Conservation (phyloP, 305 asterid genomes). For the Solanum hybrid region DNA sequence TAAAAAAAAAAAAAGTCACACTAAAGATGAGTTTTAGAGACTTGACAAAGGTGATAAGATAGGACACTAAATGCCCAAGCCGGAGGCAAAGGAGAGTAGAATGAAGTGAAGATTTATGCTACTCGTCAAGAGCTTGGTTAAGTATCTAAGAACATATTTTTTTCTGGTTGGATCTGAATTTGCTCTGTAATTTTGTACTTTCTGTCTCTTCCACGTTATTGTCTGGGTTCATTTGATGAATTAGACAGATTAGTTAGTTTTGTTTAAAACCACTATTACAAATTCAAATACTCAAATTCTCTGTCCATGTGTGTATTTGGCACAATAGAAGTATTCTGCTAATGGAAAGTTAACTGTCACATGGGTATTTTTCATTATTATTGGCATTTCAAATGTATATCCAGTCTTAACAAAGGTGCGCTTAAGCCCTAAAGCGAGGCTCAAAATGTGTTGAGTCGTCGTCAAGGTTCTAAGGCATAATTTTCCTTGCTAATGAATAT, state of each 20-base stretch:
- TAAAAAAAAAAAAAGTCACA: no score
- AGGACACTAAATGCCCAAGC: neutral
- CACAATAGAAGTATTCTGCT: neutral
- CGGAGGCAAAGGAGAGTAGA: neutral
- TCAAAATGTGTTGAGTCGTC: neutral
- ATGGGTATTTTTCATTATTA: neutral
- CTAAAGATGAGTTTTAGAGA: neutral
- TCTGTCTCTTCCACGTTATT: neutral
- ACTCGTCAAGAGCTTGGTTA: neutral
- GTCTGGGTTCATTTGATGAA: neutral
- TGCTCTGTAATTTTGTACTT: neutral
- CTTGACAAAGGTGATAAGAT: neutral
- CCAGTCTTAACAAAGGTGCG: neutral
- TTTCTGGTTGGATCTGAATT: neutral
- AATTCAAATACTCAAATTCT: neutral
- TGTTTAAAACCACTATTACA: neutral
- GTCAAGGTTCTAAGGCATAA: neutral
- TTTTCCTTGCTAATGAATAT: neutral
- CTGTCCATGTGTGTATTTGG: neutral
- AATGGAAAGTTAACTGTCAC: neutral
- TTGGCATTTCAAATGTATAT: conserved; percentile 1
- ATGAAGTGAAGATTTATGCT: neutral
- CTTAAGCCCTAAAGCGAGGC: neutral
- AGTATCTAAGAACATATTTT: neutral
- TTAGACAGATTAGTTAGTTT: neutral